These are phyloP conservation scores for Lepidium aucheri DNA, from an alignment of 345 rosid genomes.

Conservation along the genomic window DNA sequence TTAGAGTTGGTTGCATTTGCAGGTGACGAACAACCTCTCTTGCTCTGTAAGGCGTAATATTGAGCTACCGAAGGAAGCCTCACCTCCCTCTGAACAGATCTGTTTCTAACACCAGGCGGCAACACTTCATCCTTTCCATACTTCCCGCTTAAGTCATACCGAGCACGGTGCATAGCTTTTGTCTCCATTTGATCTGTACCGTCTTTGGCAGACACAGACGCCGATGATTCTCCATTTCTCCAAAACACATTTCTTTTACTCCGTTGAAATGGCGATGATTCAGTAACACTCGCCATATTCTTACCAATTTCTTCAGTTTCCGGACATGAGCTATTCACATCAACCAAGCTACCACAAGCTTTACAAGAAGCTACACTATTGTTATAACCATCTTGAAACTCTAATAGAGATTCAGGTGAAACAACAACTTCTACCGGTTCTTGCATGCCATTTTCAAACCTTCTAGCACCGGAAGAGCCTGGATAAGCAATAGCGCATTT, in stretches of 20 bases:
- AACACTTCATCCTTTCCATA: slow-evolving; percentile 37
- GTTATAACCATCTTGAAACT: slow-evolving; percentile 22
- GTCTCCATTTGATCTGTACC: slow-evolving; percentile 13
- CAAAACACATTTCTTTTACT: slow-evolving; percentile 29
- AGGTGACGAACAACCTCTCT: slow-evolving; percentile 36
- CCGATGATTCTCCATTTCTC: slow-evolving; percentile 29
- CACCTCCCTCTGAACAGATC: slow-evolving; percentile 32
- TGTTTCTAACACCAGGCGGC: slow-evolving; percentile 16
- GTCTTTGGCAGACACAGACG: neutral
- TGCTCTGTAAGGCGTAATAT: slow-evolving; percentile 31
- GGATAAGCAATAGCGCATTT: slow-evolving; percentile 48
- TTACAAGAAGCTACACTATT: slow-evolving; percentile 40
- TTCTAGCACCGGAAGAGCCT: slow-evolving; percentile 14
- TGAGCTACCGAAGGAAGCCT: slow-evolving; percentile 32
- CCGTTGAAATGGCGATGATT: slow-evolving; percentile 6
- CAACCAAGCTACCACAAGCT: slow-evolving; percentile 57
- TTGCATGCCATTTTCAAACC: slow-evolving; percentile 18
- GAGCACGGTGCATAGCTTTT: slow-evolving; percentile 20
- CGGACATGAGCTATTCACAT: slow-evolving; percentile 30
- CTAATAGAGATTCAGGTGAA: slow-evolving; percentile 19
- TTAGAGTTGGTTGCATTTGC: slow-evolving; percentile 29
- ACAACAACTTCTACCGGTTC: slow-evolving; percentile 22
- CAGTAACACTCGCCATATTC: neutral
- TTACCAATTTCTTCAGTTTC: slow-evolving; percentile 17
- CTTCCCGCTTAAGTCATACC: slow-evolving; percentile 17